phyloP scores from a whole-genome alignment of 1,284 basidiomycete species.

The Rhizoctonia solani region DNA sequence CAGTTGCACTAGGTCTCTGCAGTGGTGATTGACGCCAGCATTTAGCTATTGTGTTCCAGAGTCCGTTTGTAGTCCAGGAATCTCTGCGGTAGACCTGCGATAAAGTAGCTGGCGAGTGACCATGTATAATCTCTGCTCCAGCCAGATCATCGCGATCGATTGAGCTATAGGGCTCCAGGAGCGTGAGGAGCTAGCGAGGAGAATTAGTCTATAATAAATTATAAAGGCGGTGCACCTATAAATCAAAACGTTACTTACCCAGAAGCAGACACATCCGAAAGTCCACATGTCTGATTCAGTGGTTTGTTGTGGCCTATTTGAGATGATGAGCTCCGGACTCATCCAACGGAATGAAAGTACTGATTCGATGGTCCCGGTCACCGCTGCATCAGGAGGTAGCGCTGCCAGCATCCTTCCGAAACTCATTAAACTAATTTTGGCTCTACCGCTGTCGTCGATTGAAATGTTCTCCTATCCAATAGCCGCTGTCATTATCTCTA shows the following conservation, averaged over 20 bases:
- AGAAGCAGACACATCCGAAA: slow-evolving; percentile 15
- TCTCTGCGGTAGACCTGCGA: background rate
- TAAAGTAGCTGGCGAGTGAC: slow-evolving; percentile 4
- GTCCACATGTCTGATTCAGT: slow-evolving; percentile 30
- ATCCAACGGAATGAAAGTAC: slow-evolving; percentile 30
- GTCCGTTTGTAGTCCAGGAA: slow-evolving; percentile 25
- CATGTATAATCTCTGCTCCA: slow-evolving; percentile 12
- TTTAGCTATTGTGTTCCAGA: background rate
- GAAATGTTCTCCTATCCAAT: slow-evolving; percentile 9
- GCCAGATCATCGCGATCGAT: slow-evolving; percentile 26
- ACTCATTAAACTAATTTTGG: slow-evolving; percentile 24
- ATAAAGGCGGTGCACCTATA: background rate
- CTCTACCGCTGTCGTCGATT: background rate
- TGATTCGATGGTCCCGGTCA: background rate
- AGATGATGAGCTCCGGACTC: slow-evolving; percentile 16
- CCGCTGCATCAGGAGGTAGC: background rate
- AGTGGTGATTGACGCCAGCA: slow-evolving; percentile 19
- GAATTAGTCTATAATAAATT: background rate
- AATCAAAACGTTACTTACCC: slow-evolving; percentile 1
- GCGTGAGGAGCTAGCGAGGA: background rate
- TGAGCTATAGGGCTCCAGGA: slow-evolving; percentile 1
- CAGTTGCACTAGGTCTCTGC: slow-evolving; percentile 5
- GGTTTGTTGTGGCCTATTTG: background rate
- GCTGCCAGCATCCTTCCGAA: slow-evolving; percentile 23
- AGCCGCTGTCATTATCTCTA: background rate